phyloP scores from a whole-genome alignment of 192 early-diverging fungal genomes.

The Oehlia diaphana region DNA sequence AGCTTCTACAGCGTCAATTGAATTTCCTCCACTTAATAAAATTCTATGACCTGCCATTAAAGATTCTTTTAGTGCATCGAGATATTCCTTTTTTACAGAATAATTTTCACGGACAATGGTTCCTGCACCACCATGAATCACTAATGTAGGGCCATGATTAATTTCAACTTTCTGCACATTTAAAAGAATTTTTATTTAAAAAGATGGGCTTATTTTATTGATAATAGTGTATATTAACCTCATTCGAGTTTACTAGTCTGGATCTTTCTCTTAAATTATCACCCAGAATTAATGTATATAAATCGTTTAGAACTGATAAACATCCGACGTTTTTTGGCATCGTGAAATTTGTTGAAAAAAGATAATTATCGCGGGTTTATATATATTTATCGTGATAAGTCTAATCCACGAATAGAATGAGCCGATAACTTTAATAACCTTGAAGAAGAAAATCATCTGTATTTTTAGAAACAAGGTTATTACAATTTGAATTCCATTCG shows the following conservation, averaged over 20 bases:
- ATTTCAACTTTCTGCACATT: not conserved
- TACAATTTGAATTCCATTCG: no score
- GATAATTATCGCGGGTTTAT: no score
- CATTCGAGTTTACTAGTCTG: not conserved
- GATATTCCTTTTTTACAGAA: slow-evolving; percentile 35
- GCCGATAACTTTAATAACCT: no score
- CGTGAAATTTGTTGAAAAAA: not conserved
- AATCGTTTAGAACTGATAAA: not conserved
- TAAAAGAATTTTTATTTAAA: not conserved
- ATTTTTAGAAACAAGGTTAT: no score
- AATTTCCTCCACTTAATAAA: slow-evolving; percentile 31
- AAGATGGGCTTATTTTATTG: not conserved
- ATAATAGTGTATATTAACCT: not conserved
- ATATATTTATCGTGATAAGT: no score
- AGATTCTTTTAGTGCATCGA: slow-evolving; percentile 34
- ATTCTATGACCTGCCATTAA: slow-evolving; percentile 36
- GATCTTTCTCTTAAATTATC: not conserved
- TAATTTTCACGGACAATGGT: slow-evolving; percentile 33
- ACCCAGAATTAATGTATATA: not conserved
- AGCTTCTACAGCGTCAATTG: slow-evolving; percentile 40
- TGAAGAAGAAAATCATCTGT: no score
- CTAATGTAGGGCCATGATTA: slow-evolving; percentile 27
- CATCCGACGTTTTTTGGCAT: not conserved
- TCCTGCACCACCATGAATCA: slow-evolving; percentile 44
- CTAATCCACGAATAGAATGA: no score